Evolutionary conservation across 2,329 filamentous ascomycete species (phyloP), one percentile per base, ranked within the genome.

Genomic region (Hirsutella thompsonii): DNA sequence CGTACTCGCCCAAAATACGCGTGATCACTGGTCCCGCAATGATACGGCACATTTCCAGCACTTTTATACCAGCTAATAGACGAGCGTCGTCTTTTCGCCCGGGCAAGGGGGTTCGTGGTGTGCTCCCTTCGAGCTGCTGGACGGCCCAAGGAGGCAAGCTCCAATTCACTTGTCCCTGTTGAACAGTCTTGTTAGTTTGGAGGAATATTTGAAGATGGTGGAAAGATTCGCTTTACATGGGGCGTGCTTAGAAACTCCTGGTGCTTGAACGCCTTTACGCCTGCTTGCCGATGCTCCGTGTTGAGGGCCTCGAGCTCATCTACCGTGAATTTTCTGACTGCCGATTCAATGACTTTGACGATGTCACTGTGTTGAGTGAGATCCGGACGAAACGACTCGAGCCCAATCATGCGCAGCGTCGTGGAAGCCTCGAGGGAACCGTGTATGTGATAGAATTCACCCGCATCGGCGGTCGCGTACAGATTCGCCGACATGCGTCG

Each of bases 1-100:
- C 83, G 53, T 86, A 81, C 46, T 84, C 82, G n/a, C 79, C 81
- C 0, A 88, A 68, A 2, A 78, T 78, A 23, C 81, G 74, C 3
- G 76, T 76, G 48, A 87, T 78, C 4, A 79, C 75, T n/a, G 82
- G 82, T 0, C 81, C 82, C 3, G 83, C 83, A 47, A 88, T 85
- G 51, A 87, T 79, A 33, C 82, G 76, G 53, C 81, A 83, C 23
- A 88, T 62, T 53, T 89, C 83, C 5, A 88, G 68, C 5, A 88
- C 81, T 47, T 80, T 81, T 55, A 87, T 68, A 0, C 82, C 82
- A 52, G 67, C 44, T 63, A 76, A 50, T 49, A 63, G 58, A 18
- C 16, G 32, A 10, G 59, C 58, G 6, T 42, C 47, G 2, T 48
- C 44, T 3, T 47, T 37, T 1, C 19, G 46, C 3, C 42, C 34